Evolutionary conservation across 73 alveolate species (phyloP).

Genomic region (Effrenium voratum): DNA sequence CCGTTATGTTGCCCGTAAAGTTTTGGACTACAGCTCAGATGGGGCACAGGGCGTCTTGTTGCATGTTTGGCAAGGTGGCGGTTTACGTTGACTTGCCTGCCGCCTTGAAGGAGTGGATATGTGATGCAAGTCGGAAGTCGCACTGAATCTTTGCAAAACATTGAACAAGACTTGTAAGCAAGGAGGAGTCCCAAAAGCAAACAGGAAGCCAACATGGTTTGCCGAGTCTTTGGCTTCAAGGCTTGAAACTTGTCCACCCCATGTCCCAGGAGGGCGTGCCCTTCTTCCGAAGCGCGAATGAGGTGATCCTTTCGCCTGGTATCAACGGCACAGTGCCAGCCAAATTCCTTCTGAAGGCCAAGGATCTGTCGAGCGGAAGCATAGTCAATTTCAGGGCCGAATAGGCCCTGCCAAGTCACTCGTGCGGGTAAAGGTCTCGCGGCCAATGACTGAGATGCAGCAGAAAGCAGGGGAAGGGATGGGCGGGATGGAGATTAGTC

Average conservation of each 20-base stretch:
- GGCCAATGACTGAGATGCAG: neutral
- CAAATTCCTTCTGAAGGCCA: conserved; percentile 23
- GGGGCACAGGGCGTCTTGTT: neutral
- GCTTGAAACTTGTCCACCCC: neutral
- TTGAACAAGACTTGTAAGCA: neutral
- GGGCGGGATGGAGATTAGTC: neutral
- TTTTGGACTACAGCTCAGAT: neutral
- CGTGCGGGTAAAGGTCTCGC: neutral
- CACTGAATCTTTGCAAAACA: too few relatives aligned
- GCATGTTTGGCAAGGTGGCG: conserved; percentile 35
- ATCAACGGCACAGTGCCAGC: conserved; percentile 41
- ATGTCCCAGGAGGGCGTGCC: conserved; percentile 64
- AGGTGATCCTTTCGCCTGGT: conserved; percentile 74
- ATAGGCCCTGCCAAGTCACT: neutral
- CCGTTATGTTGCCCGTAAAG: neutral
- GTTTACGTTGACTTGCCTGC: conserved; percentile 72
- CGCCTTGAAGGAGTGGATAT: conserved; percentile 40
- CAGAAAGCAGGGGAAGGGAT: neutral
- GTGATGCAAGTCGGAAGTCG: too few relatives aligned
- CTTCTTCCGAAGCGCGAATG: conserved; percentile 83
- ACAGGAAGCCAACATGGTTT: neutral
- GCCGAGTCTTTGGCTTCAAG: neutral
- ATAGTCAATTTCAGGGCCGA: neutral
- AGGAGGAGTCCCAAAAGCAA: neutral
- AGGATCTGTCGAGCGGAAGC: neutral